A percentile compares a stretch with the other conserved stretches of the same genome.
These are phyloP conservation scores for Candida dubliniensis DNA, from an alignment of 1,139 yeast species.

Conservation along the genomic window DNA sequence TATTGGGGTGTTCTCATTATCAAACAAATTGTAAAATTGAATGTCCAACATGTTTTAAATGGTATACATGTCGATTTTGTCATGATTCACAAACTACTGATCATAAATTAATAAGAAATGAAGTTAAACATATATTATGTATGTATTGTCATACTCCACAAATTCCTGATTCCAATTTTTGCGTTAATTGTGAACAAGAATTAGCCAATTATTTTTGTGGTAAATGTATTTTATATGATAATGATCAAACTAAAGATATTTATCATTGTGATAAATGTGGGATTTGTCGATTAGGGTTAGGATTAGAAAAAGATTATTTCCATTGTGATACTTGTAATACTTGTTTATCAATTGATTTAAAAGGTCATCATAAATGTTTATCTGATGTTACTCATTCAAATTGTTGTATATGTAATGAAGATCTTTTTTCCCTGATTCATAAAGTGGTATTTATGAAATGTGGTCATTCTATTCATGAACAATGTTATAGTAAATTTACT, in stretches of 20 bases:
- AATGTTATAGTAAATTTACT: conserved; percentile 77
- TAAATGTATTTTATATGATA: conserved; percentile 79
- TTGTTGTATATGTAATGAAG: conserved; percentile 92
- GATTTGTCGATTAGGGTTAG: conserved; percentile 85
- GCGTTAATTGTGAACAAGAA: conserved; percentile 63
- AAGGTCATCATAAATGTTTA: conserved; percentile 77
- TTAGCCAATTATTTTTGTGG: conserved; percentile 78
- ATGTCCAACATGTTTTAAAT: conserved; percentile 70
- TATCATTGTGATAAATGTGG: conserved; percentile 95
- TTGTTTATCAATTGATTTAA: conserved; percentile 78
- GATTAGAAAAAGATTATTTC: conserved; percentile 83
- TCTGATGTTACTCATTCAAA: conserved; percentile 86
- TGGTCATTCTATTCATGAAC: conserved; percentile 91
- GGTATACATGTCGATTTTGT: conserved; percentile 84
- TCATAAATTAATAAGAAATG: conserved; percentile 65
- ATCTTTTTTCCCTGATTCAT: conserved; percentile 79
- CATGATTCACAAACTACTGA: conserved; percentile 61
- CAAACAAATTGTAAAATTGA: conserved; percentile 81
- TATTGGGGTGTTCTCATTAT: conserved; percentile 81
- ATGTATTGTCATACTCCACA: conserved; percentile 80
- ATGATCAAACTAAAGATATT: conserved; percentile 75
- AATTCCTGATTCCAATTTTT: conserved; percentile 61
- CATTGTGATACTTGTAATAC: conserved; percentile 92
- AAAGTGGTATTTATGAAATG: conserved; percentile 92
- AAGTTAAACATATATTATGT: conserved; percentile 72